Evolutionary conservation across 1,139 yeast genomes (phyloP).

Genomic region (Sugiyamaella novakii): DNA sequence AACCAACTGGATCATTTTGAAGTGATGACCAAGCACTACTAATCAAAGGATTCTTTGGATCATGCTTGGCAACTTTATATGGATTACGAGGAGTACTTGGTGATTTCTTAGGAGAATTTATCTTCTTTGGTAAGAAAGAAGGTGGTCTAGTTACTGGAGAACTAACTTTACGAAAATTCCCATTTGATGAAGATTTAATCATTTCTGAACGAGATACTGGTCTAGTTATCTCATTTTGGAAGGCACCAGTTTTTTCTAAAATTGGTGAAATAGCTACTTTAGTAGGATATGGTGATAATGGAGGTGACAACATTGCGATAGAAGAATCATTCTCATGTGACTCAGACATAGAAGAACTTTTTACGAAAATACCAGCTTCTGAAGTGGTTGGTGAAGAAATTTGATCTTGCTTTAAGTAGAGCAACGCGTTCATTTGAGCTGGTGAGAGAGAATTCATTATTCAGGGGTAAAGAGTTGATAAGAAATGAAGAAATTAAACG

Average conservation of each 20-base stretch:
- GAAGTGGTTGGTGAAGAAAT: conserved; percentile 20
- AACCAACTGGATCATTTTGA: conserved; percentile 36
- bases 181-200: conserved; percentile 18
- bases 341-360: neutral
- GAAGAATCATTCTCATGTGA: conserved; percentile 16
- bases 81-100: too few species aligned
- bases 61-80: conserved; percentile 28
- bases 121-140: conserved; percentile 18
- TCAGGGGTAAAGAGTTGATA: neutral
- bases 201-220: conserved; percentile 14
- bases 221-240: conserved; percentile 4
- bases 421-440: conserved; percentile 21
- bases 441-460: conserved; percentile 19
- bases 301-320: conserved; percentile 34
- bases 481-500: conserved; percentile 1
- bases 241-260: conserved; percentile 4
- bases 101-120: conserved; percentile 3
- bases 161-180: too few species aligned
- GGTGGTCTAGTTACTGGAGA: too few species aligned
- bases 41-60: conserved; percentile 29
- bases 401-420: conserved; percentile 13
- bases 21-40: conserved; percentile 37
- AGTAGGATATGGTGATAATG: conserved; percentile 37
- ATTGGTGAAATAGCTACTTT: conserved; percentile 22
- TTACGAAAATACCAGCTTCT: conserved; percentile 5